Base-by-base conservation (phyloP, 257 asterid species). In the Orobanche coerulescens region DNA sequence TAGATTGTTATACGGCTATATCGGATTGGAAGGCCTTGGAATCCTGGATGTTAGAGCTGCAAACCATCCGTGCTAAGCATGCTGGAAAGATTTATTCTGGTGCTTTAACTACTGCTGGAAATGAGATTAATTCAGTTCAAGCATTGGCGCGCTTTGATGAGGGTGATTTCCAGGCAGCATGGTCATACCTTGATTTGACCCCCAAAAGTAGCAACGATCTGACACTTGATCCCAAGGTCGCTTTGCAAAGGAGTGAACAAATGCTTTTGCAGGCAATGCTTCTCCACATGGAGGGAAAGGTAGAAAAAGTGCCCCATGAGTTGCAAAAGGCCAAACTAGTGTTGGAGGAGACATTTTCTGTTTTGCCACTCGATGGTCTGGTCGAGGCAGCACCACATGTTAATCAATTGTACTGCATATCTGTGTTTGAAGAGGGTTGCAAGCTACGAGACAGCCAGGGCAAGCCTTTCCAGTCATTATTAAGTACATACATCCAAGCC, bases 191-290 rank as follows among this genome's bases (percentile, higher is more conserved):
- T 47, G 95, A 89, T 72, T 81, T 92, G 91, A 92, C 98, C 64
- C 95, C 95, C 50, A 92, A 88, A 84, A 92, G 94, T 75, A 82
- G 94, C 89, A 79, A 70, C 55, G 88, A 88, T 64, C 89, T 80
- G 74, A 92, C 95, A 18, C 85, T 86, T 72, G 98, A 92, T 79
- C 98, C 96, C 58, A 92, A 80, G 80, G 66, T 84, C 80, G 89
- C 97, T 75, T 77, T 92, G 80, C 95, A 82, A 73, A 88, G 98
- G 80, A 92, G 98, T 48, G 98, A 92, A 67, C 98, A 92, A 67
- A 86, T 92, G 91, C 89, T 92, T 77, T 79, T 92, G 91, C 97
- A 92, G 79, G 98, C 95, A 40, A 84, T 92, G 96, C 95, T 92
- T 78, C 84, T 79, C 73, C 84, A 78, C 33, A 63, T 48, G 28